phyloP scores from a whole-genome alignment of 306 rosid species.

The Macrotyloma uniflorum region DNA sequence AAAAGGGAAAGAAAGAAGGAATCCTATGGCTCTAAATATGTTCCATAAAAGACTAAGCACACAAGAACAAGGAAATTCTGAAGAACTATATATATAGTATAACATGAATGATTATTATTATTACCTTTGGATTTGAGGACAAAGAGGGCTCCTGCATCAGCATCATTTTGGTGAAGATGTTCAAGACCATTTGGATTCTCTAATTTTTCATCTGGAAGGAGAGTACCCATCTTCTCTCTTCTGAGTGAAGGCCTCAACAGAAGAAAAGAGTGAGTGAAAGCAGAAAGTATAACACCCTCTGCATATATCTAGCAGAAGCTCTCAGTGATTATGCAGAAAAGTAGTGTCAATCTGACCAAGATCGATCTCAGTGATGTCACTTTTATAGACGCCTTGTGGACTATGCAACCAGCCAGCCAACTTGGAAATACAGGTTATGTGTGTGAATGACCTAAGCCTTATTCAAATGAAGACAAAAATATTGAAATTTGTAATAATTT shows the following conservation, averaged over 20 bases:
- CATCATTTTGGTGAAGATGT: conserved; percentile 31
- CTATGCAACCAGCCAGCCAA: neutral
- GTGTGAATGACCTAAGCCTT: too few relatives aligned
- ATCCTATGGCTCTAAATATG: neutral
- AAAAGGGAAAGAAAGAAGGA: neutral
- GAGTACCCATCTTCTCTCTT: conserved; percentile 42
- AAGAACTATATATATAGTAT: neutral
- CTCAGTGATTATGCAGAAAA: neutral
- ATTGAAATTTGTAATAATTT: too few relatives aligned
- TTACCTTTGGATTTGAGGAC: conserved; percentile 86
- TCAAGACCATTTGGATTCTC: conserved; percentile 34
- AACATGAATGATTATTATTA: neutral
- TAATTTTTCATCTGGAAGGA: conserved; percentile 38
- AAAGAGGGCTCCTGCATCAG: conserved; percentile 85
- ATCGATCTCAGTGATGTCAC: neutral
- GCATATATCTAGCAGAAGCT: neutral
- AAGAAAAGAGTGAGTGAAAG: neutral
- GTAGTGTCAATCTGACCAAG: neutral
- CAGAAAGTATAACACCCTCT: neutral
- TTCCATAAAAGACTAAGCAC: neutral
- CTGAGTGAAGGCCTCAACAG: neutral
- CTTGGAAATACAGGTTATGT: neutral
- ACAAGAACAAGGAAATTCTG: neutral
- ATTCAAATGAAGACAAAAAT: too few relatives aligned
- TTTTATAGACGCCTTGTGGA: neutral